Conservation (phyloP, 805 yeast species). For the Teunomyces barrocoloradensis region DNA sequence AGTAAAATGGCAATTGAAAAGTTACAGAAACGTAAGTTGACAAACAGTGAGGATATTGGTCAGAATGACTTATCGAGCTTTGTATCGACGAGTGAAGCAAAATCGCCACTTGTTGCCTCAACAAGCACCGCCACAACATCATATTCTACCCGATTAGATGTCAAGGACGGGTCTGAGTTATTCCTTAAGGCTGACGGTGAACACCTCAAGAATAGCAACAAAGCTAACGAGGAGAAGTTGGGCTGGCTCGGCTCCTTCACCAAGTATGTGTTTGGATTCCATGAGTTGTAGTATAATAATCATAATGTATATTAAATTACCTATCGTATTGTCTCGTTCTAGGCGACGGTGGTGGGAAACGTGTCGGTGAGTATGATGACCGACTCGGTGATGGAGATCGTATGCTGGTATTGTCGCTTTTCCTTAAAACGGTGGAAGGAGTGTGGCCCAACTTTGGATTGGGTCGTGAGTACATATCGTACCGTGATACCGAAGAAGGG, state of each 20-base stretch:
- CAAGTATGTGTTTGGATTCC: constrained; percentile 42
- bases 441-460: not conserved
- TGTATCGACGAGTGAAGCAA: constrained; percentile 6
- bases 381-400: constrained; percentile 1
- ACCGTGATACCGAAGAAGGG: not conserved
- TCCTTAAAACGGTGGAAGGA: not conserved
- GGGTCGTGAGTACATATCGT: not conserved
- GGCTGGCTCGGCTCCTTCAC: constrained; percentile 32
- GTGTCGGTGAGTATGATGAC: not conserved
- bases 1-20: constrained; percentile 59
- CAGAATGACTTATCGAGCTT: constrained; percentile 19
- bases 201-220: constrained; percentile 16
- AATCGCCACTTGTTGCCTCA: not conserved
- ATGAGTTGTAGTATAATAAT: constrained; percentile 30
- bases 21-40: constrained; percentile 45
- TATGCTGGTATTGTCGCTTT: not conserved
- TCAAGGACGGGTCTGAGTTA: constrained; percentile 39
- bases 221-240: constrained; percentile 25
- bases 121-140: constrained; percentile 1
- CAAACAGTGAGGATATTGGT: constrained; percentile 48
- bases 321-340: constrained; percentile 1
- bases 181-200: constrained; percentile 30
- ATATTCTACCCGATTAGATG: constrained; percentile 31
- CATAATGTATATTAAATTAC: constrained; percentile 1
- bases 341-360: constrained; percentile 4